A percentile compares a stretch with the other conserved stretches of the same genome.
These are phyloP conservation scores for Monosporascus sp. DNA, from an alignment of 2,329 filamentous ascomycete species.

Conservation along the genomic window DNA sequence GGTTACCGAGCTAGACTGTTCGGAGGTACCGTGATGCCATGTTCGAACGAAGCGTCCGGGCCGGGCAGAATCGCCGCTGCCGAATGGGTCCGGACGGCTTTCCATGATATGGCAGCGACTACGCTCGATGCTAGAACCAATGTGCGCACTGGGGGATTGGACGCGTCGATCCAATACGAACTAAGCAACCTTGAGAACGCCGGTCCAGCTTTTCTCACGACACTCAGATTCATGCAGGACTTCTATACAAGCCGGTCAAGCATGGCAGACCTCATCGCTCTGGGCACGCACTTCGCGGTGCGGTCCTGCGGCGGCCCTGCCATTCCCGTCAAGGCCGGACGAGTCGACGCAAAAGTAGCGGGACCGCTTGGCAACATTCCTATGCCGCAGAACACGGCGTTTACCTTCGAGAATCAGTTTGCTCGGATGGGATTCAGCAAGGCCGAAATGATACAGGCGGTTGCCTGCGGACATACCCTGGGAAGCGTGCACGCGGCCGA, in stretches of 20 bases:
- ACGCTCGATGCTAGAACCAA: conserved; percentile 36
- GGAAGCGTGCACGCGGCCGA: conserved; percentile 53
- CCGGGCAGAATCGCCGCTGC: conserved; percentile 54
- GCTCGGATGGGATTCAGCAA: conserved; percentile 51
- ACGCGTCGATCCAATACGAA: conserved; percentile 58
- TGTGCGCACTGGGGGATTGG: conserved; percentile 45
- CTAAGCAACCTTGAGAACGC: conserved; percentile 50
- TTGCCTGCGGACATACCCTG: conserved; percentile 57
- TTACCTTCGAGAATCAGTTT: conserved; percentile 51
- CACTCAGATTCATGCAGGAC: conserved; percentile 48
- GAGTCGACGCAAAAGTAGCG: conserved; percentile 46
- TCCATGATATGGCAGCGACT: conserved; percentile 57
- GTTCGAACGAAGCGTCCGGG: conserved; percentile 47
- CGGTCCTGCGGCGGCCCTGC: conserved; percentile 54
- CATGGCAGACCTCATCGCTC: conserved; percentile 53
- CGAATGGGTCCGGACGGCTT: conserved; percentile 57
- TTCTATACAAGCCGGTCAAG: conserved; percentile 47
- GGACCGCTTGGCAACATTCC: conserved; percentile 48
- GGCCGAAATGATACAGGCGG: conserved; percentile 55
- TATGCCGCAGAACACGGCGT: conserved; percentile 49
- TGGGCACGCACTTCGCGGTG: conserved; percentile 54
- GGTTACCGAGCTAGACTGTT: conserved; percentile 53
- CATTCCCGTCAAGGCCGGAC: conserved; percentile 48
- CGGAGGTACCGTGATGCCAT: conserved; percentile 52
- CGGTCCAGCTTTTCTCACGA: conserved; percentile 50